Evolutionary conservation across 768 basidiomycete species (phyloP), one percentile per base, ranked within the genome.

Genomic region (Rhizopogon vulgaris): DNA sequence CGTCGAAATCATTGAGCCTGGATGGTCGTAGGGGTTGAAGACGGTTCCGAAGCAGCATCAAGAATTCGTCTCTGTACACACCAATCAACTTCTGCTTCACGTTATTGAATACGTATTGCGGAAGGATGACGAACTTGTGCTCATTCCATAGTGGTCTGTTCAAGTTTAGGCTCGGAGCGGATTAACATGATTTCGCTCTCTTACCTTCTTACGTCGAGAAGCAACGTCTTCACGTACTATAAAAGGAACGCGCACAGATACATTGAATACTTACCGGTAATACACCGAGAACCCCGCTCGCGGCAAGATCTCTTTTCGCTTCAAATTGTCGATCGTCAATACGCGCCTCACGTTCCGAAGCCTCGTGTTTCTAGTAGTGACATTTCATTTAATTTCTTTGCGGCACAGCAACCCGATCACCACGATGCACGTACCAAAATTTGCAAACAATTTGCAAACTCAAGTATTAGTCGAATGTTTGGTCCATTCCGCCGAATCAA

Each of bases 341-440:
- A 56, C 72, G 75, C 52, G 75, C 73, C 60, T 84, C 73, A 36
- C 83, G 78, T 65, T 90, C 82, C 39, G 80, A 82, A 47, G 83
- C 71, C 65, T 90, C 83, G 39, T 87, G 83, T 57, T 72, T 77
- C 89, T 90, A n/a, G n/a, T 22, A 67, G 60, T 54, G 58, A 36
- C 64, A 37, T 22, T 38, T 64, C 53, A 56, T 64, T 62, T 30
- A 7, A 8, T 50, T 59, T 62, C 60, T 58, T 49, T 7, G 61
- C 62, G 59, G 69, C 64, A 58, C 60, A 61, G 58, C 41, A 51
- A 54, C 38, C 5, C 36, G 53, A 54, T 27, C 27, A 49, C 49
- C 10, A 30, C 38, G 36, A 48, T 34, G 24, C 54, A 67, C 78
- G 49, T 68, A 83, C 83, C 62, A 77, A 65, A 22, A 22, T 22